A percentile compares a stretch with the other conserved stretches of the same genome.
These are phyloP conservation scores for Alternaria novae-zelandiae DNA, from an alignment of 2,329 filamentous ascomycete species.

Conservation along the genomic window DNA sequence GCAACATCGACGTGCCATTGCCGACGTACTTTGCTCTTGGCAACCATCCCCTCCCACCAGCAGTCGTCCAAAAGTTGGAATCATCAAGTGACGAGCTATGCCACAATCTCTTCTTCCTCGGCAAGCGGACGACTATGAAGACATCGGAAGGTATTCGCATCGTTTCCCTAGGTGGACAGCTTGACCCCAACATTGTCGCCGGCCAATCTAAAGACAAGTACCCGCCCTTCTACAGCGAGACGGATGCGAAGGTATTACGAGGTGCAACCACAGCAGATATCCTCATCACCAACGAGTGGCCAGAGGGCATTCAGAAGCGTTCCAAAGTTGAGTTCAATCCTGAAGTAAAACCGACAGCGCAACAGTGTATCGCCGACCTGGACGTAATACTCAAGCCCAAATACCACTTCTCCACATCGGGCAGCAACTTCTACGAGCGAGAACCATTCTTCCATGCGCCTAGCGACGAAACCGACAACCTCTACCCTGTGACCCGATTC, in stretches of 20 bases:
- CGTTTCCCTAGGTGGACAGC: constrained; percentile 79
- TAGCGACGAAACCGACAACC: constrained; percentile 56
- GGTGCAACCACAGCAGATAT: constrained; percentile 85
- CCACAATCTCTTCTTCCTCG: constrained; percentile 88
- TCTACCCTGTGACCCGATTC: constrained; percentile 78
- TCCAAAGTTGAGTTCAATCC: constrained; percentile 68
- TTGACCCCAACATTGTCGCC: constrained; percentile 66
- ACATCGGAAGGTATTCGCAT: constrained; percentile 89
- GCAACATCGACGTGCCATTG: constrained; percentile 75
- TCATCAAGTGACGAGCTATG: constrained; percentile 75
- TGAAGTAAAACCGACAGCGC: constrained; percentile 61
- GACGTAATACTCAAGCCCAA: constrained; percentile 82
- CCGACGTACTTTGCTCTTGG: constrained; percentile 92
- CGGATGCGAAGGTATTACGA: constrained; percentile 76
- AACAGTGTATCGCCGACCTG: constrained; percentile 77
- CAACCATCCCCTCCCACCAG: constrained; percentile 70
- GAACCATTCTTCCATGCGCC: constrained; percentile 84
- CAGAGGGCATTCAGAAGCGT: constrained; percentile 71
- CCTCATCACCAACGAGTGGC: constrained; percentile 87
- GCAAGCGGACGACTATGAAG: constrained; percentile 82
- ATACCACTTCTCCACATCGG: constrained; percentile 82
- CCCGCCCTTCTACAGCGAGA: constrained; percentile 76
- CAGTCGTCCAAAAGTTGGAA: constrained; percentile 75
- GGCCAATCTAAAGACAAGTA: constrained; percentile 74
- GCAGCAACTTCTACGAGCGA: constrained; percentile 80